Evolutionary conservation across 768 basidiomycete genomes (phyloP).

Genomic region (Phaeotremella fagi): DNA sequence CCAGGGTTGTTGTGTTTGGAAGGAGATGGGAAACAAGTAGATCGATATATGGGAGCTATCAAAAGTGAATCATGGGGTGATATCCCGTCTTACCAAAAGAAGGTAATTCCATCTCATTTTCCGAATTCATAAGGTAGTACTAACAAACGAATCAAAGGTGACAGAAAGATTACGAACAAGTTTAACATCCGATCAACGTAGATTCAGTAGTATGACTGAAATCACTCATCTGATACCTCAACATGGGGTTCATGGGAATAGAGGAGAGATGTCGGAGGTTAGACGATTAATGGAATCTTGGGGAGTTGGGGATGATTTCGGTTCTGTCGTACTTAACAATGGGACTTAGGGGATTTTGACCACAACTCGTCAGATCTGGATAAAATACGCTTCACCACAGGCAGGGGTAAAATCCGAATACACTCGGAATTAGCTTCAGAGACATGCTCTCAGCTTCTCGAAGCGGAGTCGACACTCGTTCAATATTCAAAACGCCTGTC

Average conservation of each 20-base stretch:
- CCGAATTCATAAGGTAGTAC: background rate
- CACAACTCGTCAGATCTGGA: too few species aligned
- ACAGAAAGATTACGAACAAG: constrained; percentile 47
- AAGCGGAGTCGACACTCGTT: too few species aligned
- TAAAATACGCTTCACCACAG: too few species aligned
- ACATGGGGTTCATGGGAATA: constrained; percentile 45
- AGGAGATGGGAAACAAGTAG: constrained; percentile 39
- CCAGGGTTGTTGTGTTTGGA: constrained; percentile 50
- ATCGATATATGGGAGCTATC: constrained; percentile 47
- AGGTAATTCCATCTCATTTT: constrained; percentile 25
- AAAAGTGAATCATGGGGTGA: constrained; percentile 50
- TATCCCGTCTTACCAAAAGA: constrained; percentile 51
- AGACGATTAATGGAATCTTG: constrained; percentile 42
- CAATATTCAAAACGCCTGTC: too few species aligned
- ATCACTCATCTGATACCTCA: constrained; percentile 47
- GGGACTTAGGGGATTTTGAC: too few species aligned
- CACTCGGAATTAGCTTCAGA: too few species aligned
- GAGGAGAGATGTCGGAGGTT: constrained; percentile 50
- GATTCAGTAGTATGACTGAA: constrained; percentile 47
- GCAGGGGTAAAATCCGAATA: too few species aligned
- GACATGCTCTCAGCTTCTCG: too few species aligned
- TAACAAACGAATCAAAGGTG: constrained; percentile 24
- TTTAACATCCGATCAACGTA: constrained; percentile 9
- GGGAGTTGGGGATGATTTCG: constrained; percentile 48
- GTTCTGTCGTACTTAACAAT: constrained; percentile 33